Evolutionary conservation across 2,329 filamentous ascomycete species (phyloP).

Genomic region (Fusarium scirpi): DNA sequence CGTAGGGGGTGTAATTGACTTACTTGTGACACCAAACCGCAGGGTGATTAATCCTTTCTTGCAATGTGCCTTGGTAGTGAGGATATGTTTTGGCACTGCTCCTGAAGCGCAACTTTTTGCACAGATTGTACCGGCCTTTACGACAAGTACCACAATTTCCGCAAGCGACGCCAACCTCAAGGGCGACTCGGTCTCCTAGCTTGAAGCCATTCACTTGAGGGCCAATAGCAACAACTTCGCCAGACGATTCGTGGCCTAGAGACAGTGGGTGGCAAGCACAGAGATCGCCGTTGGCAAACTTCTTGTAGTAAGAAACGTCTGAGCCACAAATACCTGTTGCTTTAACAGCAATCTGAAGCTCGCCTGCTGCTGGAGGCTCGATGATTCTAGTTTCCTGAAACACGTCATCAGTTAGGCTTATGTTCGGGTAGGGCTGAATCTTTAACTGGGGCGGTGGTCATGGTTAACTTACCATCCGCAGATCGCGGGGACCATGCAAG

Average conservation of each 20-base stretch:
- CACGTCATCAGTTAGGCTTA: slow-evolving; percentile 28
- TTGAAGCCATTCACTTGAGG: slow-evolving; percentile 64
- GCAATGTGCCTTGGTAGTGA: slow-evolving; percentile 72
- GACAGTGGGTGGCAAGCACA: slow-evolving; percentile 74
- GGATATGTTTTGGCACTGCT: slow-evolving; percentile 73
- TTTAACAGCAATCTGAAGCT: slow-evolving; percentile 74
- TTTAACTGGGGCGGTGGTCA: slow-evolving; percentile 8
- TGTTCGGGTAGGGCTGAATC: slow-evolving; percentile 42
- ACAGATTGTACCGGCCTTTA: slow-evolving; percentile 70
- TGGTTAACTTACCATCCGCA: slow-evolving; percentile 64
- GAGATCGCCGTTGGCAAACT: slow-evolving; percentile 77
- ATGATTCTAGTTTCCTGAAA: slow-evolving; percentile 64
- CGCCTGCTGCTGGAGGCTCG: slow-evolving; percentile 60
- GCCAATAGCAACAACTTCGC: slow-evolving; percentile 68
- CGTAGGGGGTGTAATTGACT: slow-evolving; percentile 36
- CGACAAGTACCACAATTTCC: slow-evolving; percentile 64
- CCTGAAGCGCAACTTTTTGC: slow-evolving; percentile 71
- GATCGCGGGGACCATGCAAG: slow-evolving; percentile 67
- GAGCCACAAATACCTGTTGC: slow-evolving; percentile 77
- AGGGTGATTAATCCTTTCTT: slow-evolving; percentile 72
- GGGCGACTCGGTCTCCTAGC: slow-evolving; percentile 68
- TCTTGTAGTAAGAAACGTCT: slow-evolving; percentile 78
- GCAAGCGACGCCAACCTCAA: slow-evolving; percentile 68
- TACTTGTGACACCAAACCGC: slow-evolving; percentile 73
- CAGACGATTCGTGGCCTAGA: slow-evolving; percentile 72